Evolutionary conservation across 179 eudicot genomes (phyloP), one percentile per base, ranked within the genome.

Genomic region (Carnegiea gigantea): DNA sequence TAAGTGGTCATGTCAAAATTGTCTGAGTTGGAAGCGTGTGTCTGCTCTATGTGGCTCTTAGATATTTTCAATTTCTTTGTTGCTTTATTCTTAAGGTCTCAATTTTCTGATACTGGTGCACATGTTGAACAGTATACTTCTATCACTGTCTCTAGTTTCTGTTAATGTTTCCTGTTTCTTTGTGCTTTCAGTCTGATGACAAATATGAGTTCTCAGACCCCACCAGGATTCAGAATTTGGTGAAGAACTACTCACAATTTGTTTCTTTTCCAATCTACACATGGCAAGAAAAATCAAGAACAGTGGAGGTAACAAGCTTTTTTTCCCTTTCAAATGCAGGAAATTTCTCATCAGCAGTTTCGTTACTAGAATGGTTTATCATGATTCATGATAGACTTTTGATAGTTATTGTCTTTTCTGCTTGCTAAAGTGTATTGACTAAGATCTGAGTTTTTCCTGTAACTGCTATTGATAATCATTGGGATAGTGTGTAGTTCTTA

Each of bases 211-310:
- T 88, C 87, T 84, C 98, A 24, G 98, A 96, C 75, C 91, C 98
- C 70, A 79, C 83, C 20, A 90, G 85, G 83, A 90, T 96, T 79
- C 97, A 91, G 83, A 87, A 83, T 84, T 85, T 96, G 93, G 98
- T 94, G 90, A 96, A 96, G 90, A 96, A 96, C 84, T 96, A 96
- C 87, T 96, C 99, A 3, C 98, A 96, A 48, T 96, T 96, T 86
- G 92, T 96, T 82, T 96, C 99, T 49, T 96, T 94, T 82, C 99
- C 99, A 78, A 96, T 96, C 86, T 96, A 96, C 84, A 92, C 97
- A 44, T 96, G 99, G 99, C 99, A 92, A 89, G 97, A 96, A 80
- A 96, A 96, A 82, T 90, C 99, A 53, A 92, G 88, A 85, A 94
- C 96, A 51, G 87, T 96, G 77, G 99, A 96, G 98, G 99, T 95